Conservation (phyloP, 1,139 yeast species). For the Candida sp. region DNA sequence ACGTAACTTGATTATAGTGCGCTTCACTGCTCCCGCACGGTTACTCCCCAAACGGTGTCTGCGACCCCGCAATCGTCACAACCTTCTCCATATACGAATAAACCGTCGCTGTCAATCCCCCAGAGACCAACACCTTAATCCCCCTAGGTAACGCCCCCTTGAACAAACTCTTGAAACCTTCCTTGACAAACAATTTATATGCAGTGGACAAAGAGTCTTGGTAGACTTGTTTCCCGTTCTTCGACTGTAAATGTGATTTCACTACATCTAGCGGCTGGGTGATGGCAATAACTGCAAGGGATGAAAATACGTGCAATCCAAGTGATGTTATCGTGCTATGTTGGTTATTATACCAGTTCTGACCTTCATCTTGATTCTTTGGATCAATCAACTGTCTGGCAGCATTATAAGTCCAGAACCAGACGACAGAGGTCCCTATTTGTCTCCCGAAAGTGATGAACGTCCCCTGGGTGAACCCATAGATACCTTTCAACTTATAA, state of each 20-base stretch:
- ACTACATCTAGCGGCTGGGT: conserved; percentile 94
- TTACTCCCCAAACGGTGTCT: conserved; percentile 51
- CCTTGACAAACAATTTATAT: conserved; percentile 64
- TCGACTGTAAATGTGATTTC: conserved; percentile 86
- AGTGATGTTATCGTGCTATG: conserved; percentile 39
- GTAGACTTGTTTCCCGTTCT: conserved; percentile 58
- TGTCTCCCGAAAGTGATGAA: conserved; percentile 79
- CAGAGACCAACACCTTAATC: conserved; percentile 72
- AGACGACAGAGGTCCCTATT: conserved; percentile 71
- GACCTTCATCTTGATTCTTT: conserved; percentile 36
- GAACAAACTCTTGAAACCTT: conserved; percentile 66
- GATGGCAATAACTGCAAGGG: conserved; percentile 63
- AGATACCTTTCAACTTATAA: conserved; percentile 67
- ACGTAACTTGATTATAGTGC: too few species aligned
- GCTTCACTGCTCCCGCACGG: too few species aligned
- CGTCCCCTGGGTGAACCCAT: conserved; percentile 82
- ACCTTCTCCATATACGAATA: conserved; percentile 59
- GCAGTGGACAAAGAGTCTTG: conserved; percentile 73
- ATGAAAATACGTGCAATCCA: conserved; percentile 54
- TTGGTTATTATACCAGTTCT: conserved; percentile 48
- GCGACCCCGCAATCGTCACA: conserved; percentile 45
- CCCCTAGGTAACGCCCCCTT: conserved; percentile 81
- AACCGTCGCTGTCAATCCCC: conserved; percentile 72
- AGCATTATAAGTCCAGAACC: conserved; percentile 81
- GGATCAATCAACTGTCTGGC: conserved; percentile 70